phyloP scores from a whole-genome alignment of 169 alveolate genomes.

The Eimeria zaria region DNA sequence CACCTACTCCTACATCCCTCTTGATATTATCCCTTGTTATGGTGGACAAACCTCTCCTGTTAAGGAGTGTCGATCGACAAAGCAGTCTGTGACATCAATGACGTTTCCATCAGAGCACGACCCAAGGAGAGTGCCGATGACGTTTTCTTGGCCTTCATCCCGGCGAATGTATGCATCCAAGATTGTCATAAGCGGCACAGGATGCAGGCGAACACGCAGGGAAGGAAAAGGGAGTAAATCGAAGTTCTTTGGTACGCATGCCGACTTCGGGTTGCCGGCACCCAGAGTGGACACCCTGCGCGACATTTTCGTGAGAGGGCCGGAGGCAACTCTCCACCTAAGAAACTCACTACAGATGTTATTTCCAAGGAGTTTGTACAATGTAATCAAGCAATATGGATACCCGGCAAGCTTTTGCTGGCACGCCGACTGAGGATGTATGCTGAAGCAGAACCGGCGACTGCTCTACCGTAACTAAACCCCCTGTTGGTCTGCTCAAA shows the following conservation, averaged over 20 bases:
- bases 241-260: slow-evolving; percentile 89
- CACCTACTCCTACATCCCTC: not conserved
- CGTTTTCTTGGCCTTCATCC: slow-evolving; percentile 94
- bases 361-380: not conserved
- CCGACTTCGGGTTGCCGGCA: slow-evolving; percentile 33
- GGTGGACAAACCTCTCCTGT: slow-evolving; percentile 92
- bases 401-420: not conserved
- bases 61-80: slow-evolving; percentile 95
- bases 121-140: slow-evolving; percentile 95
- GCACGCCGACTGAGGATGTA: not conserved
- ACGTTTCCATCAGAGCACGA: slow-evolving; percentile 93
- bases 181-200: slow-evolving; percentile 94
- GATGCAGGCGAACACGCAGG: slow-evolving; percentile 93
- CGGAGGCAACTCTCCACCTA: not conserved
- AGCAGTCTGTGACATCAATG: slow-evolving; percentile 96
- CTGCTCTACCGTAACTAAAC: not conserved
- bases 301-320: slow-evolving; percentile 34
- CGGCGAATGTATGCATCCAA: slow-evolving; percentile 95
- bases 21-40: not conserved
- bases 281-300: slow-evolving; percentile 56
- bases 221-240: slow-evolving; percentile 91
- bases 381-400: not conserved
- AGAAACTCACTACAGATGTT: not conserved
- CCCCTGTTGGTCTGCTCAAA: not conserved
- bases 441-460: not conserved